Evolutionary conservation across 1,284 basidiomycete species (phyloP), one percentile per base, ranked within the genome.

Genomic region (Cutaneotrichosporon cyanovorans): DNA sequence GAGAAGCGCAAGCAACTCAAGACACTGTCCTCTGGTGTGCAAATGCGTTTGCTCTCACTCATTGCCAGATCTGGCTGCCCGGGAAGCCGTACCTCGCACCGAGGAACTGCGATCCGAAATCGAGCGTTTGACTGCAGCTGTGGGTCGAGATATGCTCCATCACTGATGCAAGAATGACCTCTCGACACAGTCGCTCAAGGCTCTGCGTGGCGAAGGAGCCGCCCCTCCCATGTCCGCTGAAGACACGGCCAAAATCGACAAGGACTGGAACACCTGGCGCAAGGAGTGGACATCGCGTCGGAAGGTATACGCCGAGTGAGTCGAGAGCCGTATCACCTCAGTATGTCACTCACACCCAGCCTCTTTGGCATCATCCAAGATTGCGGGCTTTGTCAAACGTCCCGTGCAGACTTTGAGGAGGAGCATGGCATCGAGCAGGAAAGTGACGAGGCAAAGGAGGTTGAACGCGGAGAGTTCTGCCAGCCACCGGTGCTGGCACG

Each of bases 31-130:
- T 61, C 74, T 50, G 82, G 84, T 83, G 63, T 57, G 69, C 57
- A 21, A 18, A 36, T 42, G 36, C 19, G 10, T 14, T 7, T 21
- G 18, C 10, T 15, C 10, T 14, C 23, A 14, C 15, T 31, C 12
- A 20, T 15, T 22, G 1, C 11, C 51, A 88, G 87, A 86, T 48
- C 74, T 89, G 2, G 65, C 74, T 10, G 80, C 77, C 61, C 66
- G 83, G 35, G 83, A 78, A 59, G 71, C 69, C 18, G 75, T 76
- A 8, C 84, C 84, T 1, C 85, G 84, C 23, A 83, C 88, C 51
- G 69, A 66, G 3, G 82, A 86, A 47, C 74, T 91, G 2, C 47
- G 44, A 3, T 46, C 39, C 7, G 60, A 57, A 32, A 69, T 74
- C 39, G 43, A 53, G n/a, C 47, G 49, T 2, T 40, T 69, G 28